Percentiles rank a stretch among this genome's conserved stretches.
Conservation (phyloP, 805 yeast species). For the Candida ovalis region DNA sequence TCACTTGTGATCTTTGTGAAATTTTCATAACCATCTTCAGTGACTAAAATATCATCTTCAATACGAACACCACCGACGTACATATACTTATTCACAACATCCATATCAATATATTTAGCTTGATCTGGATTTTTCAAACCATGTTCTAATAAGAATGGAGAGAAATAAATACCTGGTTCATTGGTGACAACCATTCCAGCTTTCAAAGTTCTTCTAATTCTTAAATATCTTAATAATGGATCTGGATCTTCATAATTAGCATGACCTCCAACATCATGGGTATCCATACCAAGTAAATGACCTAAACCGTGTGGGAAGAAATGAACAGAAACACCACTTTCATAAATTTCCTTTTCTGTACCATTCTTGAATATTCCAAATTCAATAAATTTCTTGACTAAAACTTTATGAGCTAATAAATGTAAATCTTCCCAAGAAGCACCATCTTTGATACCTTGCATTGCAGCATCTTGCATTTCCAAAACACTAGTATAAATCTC, state of each 20-base stretch:
- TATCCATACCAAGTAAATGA: conserved; percentile 89
- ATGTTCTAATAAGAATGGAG: conserved; percentile 72
- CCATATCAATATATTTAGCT: conserved; percentile 55
- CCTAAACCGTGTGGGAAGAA: conserved; percentile 97
- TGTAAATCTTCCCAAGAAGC: conserved; percentile 84
- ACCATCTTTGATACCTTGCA: conserved; percentile 77
- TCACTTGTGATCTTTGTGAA: conserved; percentile 82
- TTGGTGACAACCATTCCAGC: conserved; percentile 86
- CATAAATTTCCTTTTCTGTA: conserved; percentile 58
- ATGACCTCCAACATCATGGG: conserved; percentile 92
- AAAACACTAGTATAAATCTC: conserved; percentile 75
- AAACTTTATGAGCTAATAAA: conserved; percentile 68
- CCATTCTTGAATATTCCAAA: conserved; percentile 71
- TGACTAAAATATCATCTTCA: conserved; percentile 86
- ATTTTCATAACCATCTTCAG: conserved; percentile 73
- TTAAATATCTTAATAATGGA: conserved; percentile 68
- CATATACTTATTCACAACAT: conserved; percentile 72
- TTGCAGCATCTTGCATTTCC: conserved; percentile 75
- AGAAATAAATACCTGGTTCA: conserved; percentile 94
- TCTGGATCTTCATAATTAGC: conserved; percentile 84
- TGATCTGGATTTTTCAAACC: conserved; percentile 49
- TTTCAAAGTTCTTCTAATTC: conserved; percentile 71
- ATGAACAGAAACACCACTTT: conserved; percentile 65
- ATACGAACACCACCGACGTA: conserved; percentile 96
- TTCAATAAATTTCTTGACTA: conserved; percentile 65